Evolutionary conservation across 2,329 filamentous ascomycete species (phyloP).

Genomic region (Pseudogymnoascus sp.): DNA sequence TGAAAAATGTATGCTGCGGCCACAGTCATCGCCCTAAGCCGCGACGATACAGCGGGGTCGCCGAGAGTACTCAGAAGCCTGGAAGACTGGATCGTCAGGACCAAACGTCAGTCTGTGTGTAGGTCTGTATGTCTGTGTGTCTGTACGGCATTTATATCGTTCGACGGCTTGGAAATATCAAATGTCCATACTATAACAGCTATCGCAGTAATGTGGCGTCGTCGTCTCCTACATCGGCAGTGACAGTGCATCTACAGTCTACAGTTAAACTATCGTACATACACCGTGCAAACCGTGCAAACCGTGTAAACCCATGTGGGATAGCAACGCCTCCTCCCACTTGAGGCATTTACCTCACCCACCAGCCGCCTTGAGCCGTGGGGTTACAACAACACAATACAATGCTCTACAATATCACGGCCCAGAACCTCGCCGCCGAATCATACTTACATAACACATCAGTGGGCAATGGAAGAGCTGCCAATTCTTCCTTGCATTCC

Average conservation of each 20-base stretch:
- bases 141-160: neutral
- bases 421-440: neutral
- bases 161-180: neutral
- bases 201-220: neutral
- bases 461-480: neutral
- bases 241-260: neutral
- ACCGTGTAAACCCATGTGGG: neutral
- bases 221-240: conserved; percentile 1
- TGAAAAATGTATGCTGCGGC: neutral
- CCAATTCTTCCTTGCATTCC: conserved; percentile 2
- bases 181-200: neutral
- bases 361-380: neutral
- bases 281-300: neutral
- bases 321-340: neutral
- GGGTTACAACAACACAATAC: neutral
- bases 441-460: neutral
- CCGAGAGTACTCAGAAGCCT: neutral
- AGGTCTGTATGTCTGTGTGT: neutral
- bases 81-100: neutral
- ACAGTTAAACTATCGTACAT: neutral
- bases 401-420: neutral
- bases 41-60: neutral
- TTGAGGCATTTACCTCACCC: neutral
- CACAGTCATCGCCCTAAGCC: neutral
- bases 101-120: neutral